These are phyloP conservation scores for Lagerstroemia speciosa DNA, from an alignment of 345 rosid species.

Conservation along the genomic window DNA sequence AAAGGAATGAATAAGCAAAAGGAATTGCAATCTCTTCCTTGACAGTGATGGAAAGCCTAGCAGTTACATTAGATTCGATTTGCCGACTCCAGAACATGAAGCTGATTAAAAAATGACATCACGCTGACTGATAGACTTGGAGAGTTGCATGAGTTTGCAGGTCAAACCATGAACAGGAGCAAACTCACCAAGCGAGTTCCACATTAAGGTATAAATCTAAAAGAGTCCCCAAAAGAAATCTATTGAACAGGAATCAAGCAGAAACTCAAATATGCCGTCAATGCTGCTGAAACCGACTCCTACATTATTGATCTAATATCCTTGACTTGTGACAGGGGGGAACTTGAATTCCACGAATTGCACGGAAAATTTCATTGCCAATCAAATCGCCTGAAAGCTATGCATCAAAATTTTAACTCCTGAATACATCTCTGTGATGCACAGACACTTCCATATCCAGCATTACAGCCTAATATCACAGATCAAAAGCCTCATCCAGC, in stretches of 20 bases:
- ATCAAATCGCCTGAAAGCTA: background rate
- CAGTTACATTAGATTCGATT: too few species aligned
- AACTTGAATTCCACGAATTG: background rate
- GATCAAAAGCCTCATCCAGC: background rate
- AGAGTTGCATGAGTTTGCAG: background rate
- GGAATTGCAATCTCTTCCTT: background rate
- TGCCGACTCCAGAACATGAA: too few species aligned
- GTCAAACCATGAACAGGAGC: too few species aligned
- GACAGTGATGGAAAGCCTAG: background rate
- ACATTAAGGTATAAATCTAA: background rate
- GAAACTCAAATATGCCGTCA: background rate
- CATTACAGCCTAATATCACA: background rate
- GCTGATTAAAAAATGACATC: background rate
- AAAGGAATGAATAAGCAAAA: background rate
- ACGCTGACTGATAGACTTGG: background rate
- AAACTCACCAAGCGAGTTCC: background rate
- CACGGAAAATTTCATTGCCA: background rate
- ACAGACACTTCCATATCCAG: background rate
- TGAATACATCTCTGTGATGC: background rate
- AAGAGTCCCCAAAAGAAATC: background rate
- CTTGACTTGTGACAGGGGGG: background rate
- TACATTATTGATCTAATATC: background rate
- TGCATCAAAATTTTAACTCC: background rate
- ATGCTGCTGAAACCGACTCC: background rate
- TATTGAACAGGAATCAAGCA: background rate